Base-by-base conservation (phyloP, 169 alveolate genomes). In the Plasmodium gaboni region DNA sequence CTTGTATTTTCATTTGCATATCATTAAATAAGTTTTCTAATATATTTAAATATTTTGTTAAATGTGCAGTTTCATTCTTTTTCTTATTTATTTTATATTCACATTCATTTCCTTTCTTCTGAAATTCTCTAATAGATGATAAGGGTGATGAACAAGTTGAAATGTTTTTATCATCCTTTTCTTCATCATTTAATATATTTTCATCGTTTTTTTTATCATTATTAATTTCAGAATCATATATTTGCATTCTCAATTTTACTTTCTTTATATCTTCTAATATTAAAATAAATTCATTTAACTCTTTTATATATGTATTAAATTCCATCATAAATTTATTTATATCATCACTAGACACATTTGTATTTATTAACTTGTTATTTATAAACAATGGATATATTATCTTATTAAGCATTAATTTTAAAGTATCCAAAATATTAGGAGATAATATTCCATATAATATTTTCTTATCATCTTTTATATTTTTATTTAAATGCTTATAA, bases 1-100 rank as follows among this genome's bases (percentile, higher is more conserved):
- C 76, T 63, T 70, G 78, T 32, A 86, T 86, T 71, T 86, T 86
- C 13, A 48, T 26, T 65, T 86, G 83, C 92, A 86, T 86, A 42
- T 86, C 87, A 44, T 70, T 70, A 73, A 86, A 86, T 71, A 86
- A 59, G 22, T 53, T 61, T 60, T 86, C 92, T 86, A 86, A 46
- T 38, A 86, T 70, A 55, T 86, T 86, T 86, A 86, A 71, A 86
- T 86, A 86, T 71, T 86, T 86, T 24, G 92, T 86, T 64, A 86
- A 48, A 53, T 70, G 70, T 7, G 68, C 67, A 1, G 92, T 71
- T 53, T 86, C 92, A 17, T 44, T 86, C n/a, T 71, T 69, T 24
- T 86, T 86, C 44, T 86, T 86, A 24, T 70, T 74, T 38, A 86
- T 69, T 26, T 86, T 86, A 57, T 86, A 57, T 22, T 71, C 87